A percentile compares a stretch with the other conserved stretches of the same genome.
These are phyloP conservation scores for Hymenoscyphus fructigenus DNA, from an alignment of 2,329 filamentous ascomycete species.

Conservation along the genomic window DNA sequence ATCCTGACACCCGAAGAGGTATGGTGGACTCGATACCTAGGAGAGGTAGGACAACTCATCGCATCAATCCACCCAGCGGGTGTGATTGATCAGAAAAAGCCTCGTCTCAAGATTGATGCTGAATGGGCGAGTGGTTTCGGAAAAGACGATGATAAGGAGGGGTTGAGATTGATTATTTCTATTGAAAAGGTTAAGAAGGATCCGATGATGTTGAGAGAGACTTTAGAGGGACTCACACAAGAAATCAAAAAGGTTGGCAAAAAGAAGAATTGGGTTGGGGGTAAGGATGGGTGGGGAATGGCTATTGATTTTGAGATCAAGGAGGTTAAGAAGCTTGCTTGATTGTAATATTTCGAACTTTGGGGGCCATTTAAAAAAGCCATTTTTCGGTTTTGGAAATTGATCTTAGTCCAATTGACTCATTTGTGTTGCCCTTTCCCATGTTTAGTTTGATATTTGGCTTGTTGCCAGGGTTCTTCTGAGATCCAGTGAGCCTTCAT, in stretches of 20 bases:
- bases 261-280: conserved; percentile 53
- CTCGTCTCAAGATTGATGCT: conserved; percentile 42
- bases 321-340: neutral
- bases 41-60: conserved; percentile 57
- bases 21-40: conserved; percentile 67
- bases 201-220: conserved; percentile 42
- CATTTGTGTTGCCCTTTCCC: no score
- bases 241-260: conserved; percentile 57
- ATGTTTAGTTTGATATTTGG: no score
- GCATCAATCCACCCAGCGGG: conserved; percentile 63
- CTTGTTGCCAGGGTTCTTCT: no score
- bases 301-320: conserved; percentile 25
- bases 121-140: conserved; percentile 44
- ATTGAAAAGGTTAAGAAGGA: conserved; percentile 42
- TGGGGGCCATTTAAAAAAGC: no score
- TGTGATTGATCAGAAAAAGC: conserved; percentile 40
- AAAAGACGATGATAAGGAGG: conserved; percentile 41
- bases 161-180: conserved; percentile 45
- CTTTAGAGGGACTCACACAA: conserved; percentile 41
- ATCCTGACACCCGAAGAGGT: conserved; percentile 53
- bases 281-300: conserved; percentile 40
- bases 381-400: no score
- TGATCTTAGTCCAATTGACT: no score
- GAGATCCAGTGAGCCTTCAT: no score
- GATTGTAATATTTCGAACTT: neutral